Percentiles rank a stretch among this genome's conserved stretches.
Conservation (phyloP, 257 asterid genomes). For the Striga asiatica region DNA sequence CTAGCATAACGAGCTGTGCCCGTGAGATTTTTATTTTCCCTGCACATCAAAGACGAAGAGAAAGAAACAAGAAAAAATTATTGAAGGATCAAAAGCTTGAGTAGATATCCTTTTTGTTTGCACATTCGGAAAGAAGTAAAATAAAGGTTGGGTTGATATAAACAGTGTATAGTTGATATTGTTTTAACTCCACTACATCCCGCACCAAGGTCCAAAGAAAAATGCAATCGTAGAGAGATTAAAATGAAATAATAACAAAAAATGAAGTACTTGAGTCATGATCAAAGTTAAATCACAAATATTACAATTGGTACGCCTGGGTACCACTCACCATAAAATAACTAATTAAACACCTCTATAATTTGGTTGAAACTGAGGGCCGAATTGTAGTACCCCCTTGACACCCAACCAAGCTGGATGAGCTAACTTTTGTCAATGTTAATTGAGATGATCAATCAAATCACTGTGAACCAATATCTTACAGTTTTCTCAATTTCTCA, state of each 20-base stretch:
- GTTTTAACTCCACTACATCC: background rate
- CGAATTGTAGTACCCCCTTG: too few relatives aligned
- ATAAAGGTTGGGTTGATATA: background rate
- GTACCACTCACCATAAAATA: background rate
- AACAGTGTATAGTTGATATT: background rate
- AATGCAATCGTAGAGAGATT: background rate
- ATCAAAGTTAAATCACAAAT: background rate
- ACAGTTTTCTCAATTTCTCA: background rate
- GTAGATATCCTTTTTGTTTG: background rate
- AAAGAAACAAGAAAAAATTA: constrained; percentile 6
- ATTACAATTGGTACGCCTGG: background rate
- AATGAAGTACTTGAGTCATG: background rate
- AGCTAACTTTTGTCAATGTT: background rate
- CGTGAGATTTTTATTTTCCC: constrained; percentile 95
- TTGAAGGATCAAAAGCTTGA: background rate
- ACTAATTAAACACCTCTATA: background rate
- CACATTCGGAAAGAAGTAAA: background rate
- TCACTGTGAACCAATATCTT: background rate
- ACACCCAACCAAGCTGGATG: background rate
- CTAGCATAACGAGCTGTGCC: constrained; percentile 99
- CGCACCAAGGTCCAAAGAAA: background rate
- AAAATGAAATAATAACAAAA: background rate
- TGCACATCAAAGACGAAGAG: constrained; percentile 20
- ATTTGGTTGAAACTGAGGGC: too few relatives aligned
- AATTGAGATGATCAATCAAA: background rate